phyloP scores from a whole-genome alignment of 2,329 filamentous ascomycete species.

The Magnaporthiopsis incrustans region DNA sequence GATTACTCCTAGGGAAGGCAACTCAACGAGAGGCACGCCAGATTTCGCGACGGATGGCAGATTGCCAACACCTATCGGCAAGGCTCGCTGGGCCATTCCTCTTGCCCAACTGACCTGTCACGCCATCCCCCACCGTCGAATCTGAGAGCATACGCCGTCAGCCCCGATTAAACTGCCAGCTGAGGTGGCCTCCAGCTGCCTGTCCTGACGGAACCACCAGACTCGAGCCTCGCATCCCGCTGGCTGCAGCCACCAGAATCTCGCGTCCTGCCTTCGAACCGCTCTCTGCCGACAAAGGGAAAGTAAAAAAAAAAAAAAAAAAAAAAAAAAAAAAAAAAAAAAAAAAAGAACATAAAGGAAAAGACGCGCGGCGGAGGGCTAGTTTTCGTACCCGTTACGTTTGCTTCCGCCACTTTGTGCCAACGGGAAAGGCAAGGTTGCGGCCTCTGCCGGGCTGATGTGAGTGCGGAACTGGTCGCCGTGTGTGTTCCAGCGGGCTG shows the following conservation, averaged over 20 bases:
- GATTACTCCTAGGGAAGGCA: neutral
- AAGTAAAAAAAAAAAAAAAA: neutral
- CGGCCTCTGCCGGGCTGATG: neutral
- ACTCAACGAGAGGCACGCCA: neutral
- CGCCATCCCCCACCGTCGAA: neutral
- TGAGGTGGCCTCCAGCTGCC: neutral
- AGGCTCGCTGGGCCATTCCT: neutral
- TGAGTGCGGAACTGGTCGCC: neutral
- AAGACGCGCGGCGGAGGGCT: too few relatives aligned
- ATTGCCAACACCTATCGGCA: neutral
- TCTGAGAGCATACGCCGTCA: neutral
- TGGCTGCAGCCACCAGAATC: neutral
- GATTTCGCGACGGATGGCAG: neutral
- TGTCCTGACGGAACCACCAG: neutral
- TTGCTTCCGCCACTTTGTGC: neutral
- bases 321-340: too few relatives aligned
- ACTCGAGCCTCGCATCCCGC: neutral
- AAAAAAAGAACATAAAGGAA: too few relatives aligned
- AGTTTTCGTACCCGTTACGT: neutral
- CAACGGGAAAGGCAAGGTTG: neutral
- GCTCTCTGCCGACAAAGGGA: neutral
- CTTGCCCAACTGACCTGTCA: neutral
- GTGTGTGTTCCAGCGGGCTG: neutral
- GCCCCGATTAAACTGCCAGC: neutral
- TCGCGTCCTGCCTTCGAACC: neutral